Evolutionary conservation across 371 early-diverging fungal species (phyloP).

Genomic region (Syncephalastrum sp.): DNA sequence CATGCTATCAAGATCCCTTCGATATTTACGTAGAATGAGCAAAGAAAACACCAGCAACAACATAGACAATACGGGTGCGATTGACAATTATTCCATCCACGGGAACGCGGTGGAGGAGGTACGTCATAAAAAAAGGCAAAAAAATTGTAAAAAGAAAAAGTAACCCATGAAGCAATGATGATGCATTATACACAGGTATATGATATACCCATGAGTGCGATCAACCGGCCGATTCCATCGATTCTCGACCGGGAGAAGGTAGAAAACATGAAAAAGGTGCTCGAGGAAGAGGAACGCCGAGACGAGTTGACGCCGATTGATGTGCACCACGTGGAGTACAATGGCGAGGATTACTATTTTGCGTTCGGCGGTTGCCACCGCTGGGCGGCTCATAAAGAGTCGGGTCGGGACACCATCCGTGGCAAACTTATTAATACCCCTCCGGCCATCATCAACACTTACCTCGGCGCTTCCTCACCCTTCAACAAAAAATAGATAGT

Average conservation of each 20-base stretch:
- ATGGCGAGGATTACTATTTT: conserved; percentile 47
- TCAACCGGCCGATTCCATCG: conserved; percentile 47
- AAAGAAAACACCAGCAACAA: not conserved
- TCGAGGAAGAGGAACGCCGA: conserved; percentile 26
- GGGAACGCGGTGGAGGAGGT: conserved; percentile 37
- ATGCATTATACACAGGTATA: conserved; percentile 20
- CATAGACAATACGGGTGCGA: conserved; percentile 1
- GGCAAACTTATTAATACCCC: conserved; percentile 46
- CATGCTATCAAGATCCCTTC: conserved; percentile 6
- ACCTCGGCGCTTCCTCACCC: conserved; percentile 42
- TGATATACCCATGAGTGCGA: conserved; percentile 43
- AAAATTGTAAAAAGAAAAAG: not conserved
- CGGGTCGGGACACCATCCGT: conserved; percentile 35
- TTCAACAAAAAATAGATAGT: conserved; percentile 26
- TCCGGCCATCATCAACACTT: conserved; percentile 36
- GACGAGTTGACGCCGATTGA: conserved; percentile 48
- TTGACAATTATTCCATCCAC: conserved; percentile 46
- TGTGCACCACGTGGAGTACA: conserved; percentile 41
- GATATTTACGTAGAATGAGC: conserved; percentile 11
- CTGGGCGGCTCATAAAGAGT: conserved; percentile 49
- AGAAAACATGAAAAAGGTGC: conserved; percentile 30
- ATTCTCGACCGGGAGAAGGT: conserved; percentile 43
- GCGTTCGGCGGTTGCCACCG: conserved; percentile 53
- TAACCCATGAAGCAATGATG: not conserved
- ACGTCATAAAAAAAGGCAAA: not conserved